A percentile compares a stretch with the other conserved stretches of the same genome.
Evolutionary conservation across 306 rosid species (phyloP).

Genomic region (Pyrus bretschneideri): DNA sequence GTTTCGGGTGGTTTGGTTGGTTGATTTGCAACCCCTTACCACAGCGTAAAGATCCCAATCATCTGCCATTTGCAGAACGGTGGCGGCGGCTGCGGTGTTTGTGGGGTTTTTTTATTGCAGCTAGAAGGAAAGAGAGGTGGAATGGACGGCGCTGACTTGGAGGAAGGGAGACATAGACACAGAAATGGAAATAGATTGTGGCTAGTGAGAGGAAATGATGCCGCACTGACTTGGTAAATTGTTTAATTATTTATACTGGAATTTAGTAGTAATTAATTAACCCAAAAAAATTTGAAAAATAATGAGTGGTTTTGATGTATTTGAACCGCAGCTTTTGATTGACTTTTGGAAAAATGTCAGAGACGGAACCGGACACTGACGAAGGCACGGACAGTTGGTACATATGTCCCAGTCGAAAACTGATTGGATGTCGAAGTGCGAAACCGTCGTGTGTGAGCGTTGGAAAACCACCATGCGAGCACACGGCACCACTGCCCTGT

Average conservation of each 20-base stretch:
- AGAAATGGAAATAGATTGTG: conserved; percentile 9
- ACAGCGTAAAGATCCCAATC: conserved; percentile 84
- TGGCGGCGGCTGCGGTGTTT: neutral
- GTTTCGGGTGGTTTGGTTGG: neutral
- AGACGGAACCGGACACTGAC: conserved; percentile 3
- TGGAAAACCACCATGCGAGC: neutral
- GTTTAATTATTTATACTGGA: conserved; percentile 36
- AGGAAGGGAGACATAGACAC: neutral
- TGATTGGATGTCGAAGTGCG: neutral
- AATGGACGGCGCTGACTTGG: conserved; percentile 69
- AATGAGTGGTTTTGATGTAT: conserved; percentile 6
- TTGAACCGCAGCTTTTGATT: conserved; percentile 23
- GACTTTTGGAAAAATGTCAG: conserved; percentile 39
- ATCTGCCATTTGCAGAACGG: conserved; percentile 25
- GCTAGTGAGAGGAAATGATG: conserved; percentile 26
- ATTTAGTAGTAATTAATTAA: neutral
- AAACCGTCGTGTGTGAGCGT: neutral
- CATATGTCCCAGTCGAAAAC: neutral
- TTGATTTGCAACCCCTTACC: conserved; percentile 49
- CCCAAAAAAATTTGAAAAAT: neutral
- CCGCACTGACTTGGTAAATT: conserved; percentile 45
- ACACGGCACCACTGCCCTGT: neutral
- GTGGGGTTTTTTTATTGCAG: neutral
- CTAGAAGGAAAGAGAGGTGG: conserved; percentile 5
- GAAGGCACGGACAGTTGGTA: neutral